Conservation (phyloP, 257 asterid species). For the Solanum sejunctum region DNA sequence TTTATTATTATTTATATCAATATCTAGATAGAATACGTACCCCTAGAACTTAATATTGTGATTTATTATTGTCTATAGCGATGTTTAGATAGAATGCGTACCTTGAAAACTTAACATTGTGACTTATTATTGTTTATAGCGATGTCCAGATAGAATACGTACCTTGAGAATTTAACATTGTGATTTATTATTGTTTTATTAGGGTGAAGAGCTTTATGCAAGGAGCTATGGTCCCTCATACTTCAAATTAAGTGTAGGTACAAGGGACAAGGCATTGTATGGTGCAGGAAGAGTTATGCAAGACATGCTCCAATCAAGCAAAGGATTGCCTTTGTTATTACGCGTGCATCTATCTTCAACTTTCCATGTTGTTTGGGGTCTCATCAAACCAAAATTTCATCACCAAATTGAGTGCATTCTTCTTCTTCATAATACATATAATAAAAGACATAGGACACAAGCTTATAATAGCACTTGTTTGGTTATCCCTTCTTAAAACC, state of each 20-base stretch:
- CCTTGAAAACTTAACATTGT: too few relatives aligned
- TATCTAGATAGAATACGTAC: too few relatives aligned
- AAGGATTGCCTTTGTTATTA: constrained; percentile 39
- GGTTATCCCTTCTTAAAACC: not conserved
- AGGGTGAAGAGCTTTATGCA: constrained; percentile 38
- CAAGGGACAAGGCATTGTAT: constrained; percentile 53
- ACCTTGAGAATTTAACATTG: not conserved
- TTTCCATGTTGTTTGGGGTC: constrained; percentile 47
- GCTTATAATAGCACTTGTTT: constrained; percentile 37
- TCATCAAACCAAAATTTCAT: constrained; percentile 36
- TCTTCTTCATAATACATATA: constrained; percentile 18
- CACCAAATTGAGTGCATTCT: constrained; percentile 41
- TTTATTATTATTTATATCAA: too few relatives aligned
- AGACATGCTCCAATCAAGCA: constrained; percentile 48
- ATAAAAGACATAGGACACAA: constrained; percentile 44
- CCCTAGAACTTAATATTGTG: too few relatives aligned
- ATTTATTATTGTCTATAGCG: too few relatives aligned
- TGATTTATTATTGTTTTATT: not conserved
- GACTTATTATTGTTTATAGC: not conserved
- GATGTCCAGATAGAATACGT: not conserved
- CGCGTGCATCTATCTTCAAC: constrained; percentile 32
- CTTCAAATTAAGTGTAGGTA: constrained; percentile 36
- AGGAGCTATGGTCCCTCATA: constrained; percentile 20
- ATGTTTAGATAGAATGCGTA: too few relatives aligned
- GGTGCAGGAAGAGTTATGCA: constrained; percentile 80